Evolutionary conservation across 352 stramenopile genomes (phyloP).

Genomic region (Phytophthora europaea): DNA sequence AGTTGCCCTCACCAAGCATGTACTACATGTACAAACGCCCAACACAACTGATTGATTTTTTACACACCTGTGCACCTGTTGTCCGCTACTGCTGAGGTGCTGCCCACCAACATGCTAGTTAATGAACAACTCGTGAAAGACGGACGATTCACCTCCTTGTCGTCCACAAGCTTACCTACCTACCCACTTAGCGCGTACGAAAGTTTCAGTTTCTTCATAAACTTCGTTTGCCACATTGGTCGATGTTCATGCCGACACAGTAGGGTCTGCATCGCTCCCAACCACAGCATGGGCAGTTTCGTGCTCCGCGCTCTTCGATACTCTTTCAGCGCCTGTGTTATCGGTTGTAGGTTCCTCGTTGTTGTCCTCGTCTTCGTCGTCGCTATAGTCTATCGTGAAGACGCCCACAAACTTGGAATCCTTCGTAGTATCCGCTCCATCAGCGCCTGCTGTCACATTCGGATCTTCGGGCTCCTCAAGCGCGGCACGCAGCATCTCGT

Average conservation of each 20-base stretch:
- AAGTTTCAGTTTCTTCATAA: constrained; percentile 18
- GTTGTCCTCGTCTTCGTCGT: constrained; percentile 70
- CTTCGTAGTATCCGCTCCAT: constrained; percentile 22
- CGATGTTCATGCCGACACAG: constrained; percentile 27
- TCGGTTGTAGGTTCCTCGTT: constrained; percentile 14
- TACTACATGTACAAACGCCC: no score
- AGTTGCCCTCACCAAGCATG: no score
- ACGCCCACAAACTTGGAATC: constrained; percentile 72
- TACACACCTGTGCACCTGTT: constrained; percentile 23
- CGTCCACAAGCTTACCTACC: constrained; percentile 1
- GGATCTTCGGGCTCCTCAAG: constrained; percentile 45
- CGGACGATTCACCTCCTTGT: constrained; percentile 4
- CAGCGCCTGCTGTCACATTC: constrained; percentile 19
- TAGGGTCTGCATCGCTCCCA: constrained; percentile 25
- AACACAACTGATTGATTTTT: constrained; percentile 32
- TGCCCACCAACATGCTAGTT: constrained; percentile 12
- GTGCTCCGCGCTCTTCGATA: constrained; percentile 18
- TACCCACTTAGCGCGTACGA: constrained; percentile 17
- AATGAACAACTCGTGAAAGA: constrained; percentile 33
- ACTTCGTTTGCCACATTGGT: constrained; percentile 8
- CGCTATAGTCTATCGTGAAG: constrained; percentile 87
- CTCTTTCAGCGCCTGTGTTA: constrained; percentile 7
- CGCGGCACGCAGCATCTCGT: constrained; percentile 51
- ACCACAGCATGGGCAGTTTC: constrained; percentile 17
- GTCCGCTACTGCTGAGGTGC: neutral